These are phyloP conservation scores for Trichosporon sp. DNA, from an alignment of 1,284 basidiomycete species.

Conservation along the genomic window DNA sequence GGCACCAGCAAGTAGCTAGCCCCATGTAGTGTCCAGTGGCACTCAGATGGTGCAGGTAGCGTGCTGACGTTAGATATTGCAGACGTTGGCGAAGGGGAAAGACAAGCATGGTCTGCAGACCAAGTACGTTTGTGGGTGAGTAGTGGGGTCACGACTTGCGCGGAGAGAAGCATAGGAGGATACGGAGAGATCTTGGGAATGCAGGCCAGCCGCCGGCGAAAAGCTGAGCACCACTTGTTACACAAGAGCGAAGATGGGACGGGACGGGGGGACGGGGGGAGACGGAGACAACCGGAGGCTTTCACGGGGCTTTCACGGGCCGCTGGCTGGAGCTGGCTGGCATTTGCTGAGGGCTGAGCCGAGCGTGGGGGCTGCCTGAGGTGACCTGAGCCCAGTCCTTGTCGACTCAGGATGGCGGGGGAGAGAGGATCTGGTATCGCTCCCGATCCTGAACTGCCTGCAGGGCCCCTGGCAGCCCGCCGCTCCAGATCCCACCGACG, in stretches of 20 bases:
- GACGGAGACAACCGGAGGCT: neutral
- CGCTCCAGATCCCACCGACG: neutral
- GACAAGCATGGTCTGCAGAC: neutral
- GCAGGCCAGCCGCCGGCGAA: conserved; percentile 1
- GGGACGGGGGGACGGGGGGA: too few relatives aligned
- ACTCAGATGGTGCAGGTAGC: neutral
- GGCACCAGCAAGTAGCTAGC: neutral
- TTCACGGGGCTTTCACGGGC: neutral
- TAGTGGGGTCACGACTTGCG: neutral
- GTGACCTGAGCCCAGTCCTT: conserved; percentile 2
- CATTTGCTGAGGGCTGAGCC: too few relatives aligned
- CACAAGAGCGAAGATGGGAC: neutral
- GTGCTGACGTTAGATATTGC: neutral
- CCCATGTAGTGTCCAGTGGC: neutral
- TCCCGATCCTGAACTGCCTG: neutral
- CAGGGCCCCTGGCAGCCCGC: neutral
- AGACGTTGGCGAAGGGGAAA: neutral
- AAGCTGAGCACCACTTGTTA: neutral
- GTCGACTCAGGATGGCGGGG: conserved; percentile 1
- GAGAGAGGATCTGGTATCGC: conserved; percentile 10
- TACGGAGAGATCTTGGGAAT: conserved; percentile 14
- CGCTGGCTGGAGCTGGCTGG: neutral
- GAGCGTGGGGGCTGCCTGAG: neutral
- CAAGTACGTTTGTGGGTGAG: neutral
- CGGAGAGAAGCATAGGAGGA: neutral